These are phyloP conservation scores for Ceratobasidium papillatum DNA, from an alignment of 1,284 basidiomycete genomes.

Conservation along the genomic window DNA sequence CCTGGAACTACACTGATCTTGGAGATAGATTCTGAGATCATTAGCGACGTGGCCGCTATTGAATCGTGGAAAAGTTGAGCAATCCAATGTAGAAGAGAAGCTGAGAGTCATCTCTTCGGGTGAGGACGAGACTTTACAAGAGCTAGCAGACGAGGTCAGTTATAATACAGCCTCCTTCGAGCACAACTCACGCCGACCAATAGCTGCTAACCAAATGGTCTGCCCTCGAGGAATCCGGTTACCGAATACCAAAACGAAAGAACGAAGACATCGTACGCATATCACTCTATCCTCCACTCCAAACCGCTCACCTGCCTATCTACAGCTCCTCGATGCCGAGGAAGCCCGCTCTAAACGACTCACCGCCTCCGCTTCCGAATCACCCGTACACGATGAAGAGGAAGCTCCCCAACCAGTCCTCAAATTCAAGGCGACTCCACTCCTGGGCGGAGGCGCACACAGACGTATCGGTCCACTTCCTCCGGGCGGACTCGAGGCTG, in stretches of 20 bases:
- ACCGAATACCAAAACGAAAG: slow-evolving; percentile 84
- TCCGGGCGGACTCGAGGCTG: slow-evolving; percentile 18
- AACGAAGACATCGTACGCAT: slow-evolving; percentile 45
- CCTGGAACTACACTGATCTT: slow-evolving; percentile 47
- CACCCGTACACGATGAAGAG: slow-evolving; percentile 47
- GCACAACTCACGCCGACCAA: slow-evolving; percentile 2
- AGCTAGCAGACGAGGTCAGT: slow-evolving; percentile 67
- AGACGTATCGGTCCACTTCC: slow-evolving; percentile 45
- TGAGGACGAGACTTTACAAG: slow-evolving; percentile 65
- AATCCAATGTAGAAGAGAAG: slow-evolving; percentile 77
- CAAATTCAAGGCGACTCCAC: slow-evolving; percentile 36
- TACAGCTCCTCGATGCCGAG: slow-evolving; percentile 35
- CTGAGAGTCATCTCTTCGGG: slow-evolving; percentile 66
- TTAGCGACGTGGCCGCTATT: slow-evolving; percentile 89
- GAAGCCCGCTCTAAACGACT: slow-evolving; percentile 34
- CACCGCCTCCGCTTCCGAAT: slow-evolving; percentile 16
- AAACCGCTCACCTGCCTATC: background rate
- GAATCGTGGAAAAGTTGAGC: slow-evolving; percentile 92
- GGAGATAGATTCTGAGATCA: slow-evolving; percentile 58
- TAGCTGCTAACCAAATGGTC: slow-evolving; percentile 80
- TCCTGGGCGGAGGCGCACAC: slow-evolving; percentile 34
- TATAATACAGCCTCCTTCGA: background rate
- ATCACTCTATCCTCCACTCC: too few relatives aligned
- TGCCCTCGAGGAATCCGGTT: slow-evolving; percentile 70
- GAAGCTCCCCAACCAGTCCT: slow-evolving; percentile 42